Base-by-base conservation (phyloP, 768 basidiomycete species). In the Heimioporus sp. region DNA sequence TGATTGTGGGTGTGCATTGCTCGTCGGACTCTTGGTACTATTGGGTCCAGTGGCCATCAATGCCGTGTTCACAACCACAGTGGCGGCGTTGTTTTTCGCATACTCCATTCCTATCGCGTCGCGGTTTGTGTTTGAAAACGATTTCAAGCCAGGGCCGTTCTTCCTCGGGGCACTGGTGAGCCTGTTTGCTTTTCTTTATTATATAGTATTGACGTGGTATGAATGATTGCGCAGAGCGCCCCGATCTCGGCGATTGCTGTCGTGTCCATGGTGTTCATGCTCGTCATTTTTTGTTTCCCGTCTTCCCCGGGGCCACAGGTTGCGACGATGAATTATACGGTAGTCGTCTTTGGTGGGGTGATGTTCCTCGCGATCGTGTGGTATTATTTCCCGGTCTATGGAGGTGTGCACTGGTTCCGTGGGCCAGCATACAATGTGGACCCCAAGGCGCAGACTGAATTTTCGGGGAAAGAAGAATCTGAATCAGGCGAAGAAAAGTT, bases 381-480 rank as follows among this genome's bases (percentile, higher is more conserved):
- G 73, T 90, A 83, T 66, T 89, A 82, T 71, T 76, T 84, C 64
- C 85, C 85, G 0, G 69, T 72, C n/a, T 86, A 87, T 53, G 86
- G 87, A 5, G 87, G 86, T 10, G 69, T 76, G 10, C 68, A 83
- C 58, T 87, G 86, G 86, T 89, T 88, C 62, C 76, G 65, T 16
- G 86, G 86, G 0, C 86, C 85, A 2, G 67, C 81, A 8, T 56
- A 65, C 53, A 72, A 80, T 56, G 68, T 79, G 68, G 74, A 42
- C n/a, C n/a, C n/a, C n/a, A n/a, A n/a, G n/a, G n/a, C n/a, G n/a
- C n/a, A n/a, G n/a, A n/a, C 24, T 28, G n/a, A n/a, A n/a, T 28
- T 4, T n/a, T n/a, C n/a, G n/a, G n/a, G n/a, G n/a, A n/a, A n/a
- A n/a, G n/a, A n/a, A n/a, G n/a, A n/a, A n/a, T n/a, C n/a, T n/a